A percentile compares a stretch with the other conserved stretches of the same genome.
These are phyloP conservation scores for Ganoderma multipileum DNA, from an alignment of 1,284 basidiomycete genomes.

Conservation along the genomic window DNA sequence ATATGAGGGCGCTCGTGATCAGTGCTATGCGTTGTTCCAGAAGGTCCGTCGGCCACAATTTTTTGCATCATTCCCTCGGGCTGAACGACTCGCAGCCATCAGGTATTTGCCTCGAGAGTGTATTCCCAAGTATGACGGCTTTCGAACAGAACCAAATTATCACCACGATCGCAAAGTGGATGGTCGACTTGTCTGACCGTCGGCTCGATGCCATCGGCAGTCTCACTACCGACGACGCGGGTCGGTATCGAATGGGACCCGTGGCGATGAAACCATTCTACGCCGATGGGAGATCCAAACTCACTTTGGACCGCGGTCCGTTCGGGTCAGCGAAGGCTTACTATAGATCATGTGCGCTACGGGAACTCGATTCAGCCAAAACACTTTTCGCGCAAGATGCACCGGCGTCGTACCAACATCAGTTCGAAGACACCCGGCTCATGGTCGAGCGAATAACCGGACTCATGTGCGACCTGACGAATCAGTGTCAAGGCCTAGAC, in stretches of 20 bases:
- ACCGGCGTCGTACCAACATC: conserved; percentile 39
- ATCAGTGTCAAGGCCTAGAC: conserved; percentile 41
- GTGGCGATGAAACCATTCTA: conserved; percentile 39
- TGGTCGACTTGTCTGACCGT: conserved; percentile 38
- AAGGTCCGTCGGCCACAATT: conserved; percentile 31
- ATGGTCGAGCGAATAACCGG: conserved; percentile 42
- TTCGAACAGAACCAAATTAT: conserved; percentile 38
- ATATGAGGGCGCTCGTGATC: conserved; percentile 22
- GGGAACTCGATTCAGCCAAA: conserved; percentile 42
- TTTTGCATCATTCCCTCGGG: not conserved
- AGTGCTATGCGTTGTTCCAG: conserved; percentile 35
- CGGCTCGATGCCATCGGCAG: conserved; percentile 41
- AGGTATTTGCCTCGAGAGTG: conserved; percentile 37
- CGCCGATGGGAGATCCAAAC: conserved; percentile 37
- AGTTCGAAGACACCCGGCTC: conserved; percentile 39
- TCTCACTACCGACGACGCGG: conserved; percentile 27
- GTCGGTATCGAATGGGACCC: conserved; percentile 34
- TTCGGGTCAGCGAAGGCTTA: conserved; percentile 40
- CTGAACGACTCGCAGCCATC: conserved; percentile 14
- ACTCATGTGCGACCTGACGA: conserved; percentile 38
- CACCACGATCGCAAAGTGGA: conserved; percentile 39
- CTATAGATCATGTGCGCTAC: conserved; percentile 43
- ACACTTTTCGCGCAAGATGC: conserved; percentile 42
- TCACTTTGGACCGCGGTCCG: conserved; percentile 42
- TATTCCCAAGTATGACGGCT: conserved; percentile 36